Conservation (phyloP, 2,329 filamentous ascomycete species). For the Penicillium brevicompactum region DNA sequence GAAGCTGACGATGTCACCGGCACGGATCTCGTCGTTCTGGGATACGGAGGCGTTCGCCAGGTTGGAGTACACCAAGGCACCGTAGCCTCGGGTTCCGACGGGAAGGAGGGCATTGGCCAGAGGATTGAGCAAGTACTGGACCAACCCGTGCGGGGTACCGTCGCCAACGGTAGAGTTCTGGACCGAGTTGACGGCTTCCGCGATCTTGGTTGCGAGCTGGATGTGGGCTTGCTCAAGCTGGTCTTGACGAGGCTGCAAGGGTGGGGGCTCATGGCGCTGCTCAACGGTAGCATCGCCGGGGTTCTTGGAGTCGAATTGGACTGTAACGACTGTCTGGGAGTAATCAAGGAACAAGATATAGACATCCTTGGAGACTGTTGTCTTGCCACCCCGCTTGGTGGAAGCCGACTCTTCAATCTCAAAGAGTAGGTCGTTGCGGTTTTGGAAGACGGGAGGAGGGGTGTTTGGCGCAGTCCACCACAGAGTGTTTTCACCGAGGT, state of each 20-base stretch:
- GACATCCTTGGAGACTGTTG: slow-evolving; percentile 74
- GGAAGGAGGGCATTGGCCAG: slow-evolving; percentile 75
- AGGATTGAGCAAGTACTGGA: slow-evolving; percentile 77
- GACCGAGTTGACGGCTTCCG: slow-evolving; percentile 67
- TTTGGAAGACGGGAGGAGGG: slow-evolving; percentile 79
- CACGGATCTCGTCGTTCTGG: slow-evolving; percentile 88
- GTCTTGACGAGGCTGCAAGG: slow-evolving; percentile 80
- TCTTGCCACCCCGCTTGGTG: slow-evolving; percentile 69
- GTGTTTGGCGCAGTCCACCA: slow-evolving; percentile 88
- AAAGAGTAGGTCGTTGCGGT: slow-evolving; percentile 77
- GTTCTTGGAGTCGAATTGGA: slow-evolving; percentile 75
- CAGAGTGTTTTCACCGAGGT: slow-evolving; percentile 70
- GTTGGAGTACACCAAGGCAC: slow-evolving; percentile 90
- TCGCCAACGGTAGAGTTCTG: slow-evolving; percentile 83
- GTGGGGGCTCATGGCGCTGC: slow-evolving; percentile 84
- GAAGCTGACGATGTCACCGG: slow-evolving; percentile 89
- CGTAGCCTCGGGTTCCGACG: slow-evolving; percentile 85
- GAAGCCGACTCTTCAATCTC: slow-evolving; percentile 79
- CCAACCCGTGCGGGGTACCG: slow-evolving; percentile 74
- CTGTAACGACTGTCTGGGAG: slow-evolving; percentile 86
- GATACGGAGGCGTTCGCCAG: slow-evolving; percentile 90
- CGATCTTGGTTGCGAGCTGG: slow-evolving; percentile 76
- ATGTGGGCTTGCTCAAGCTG: slow-evolving; percentile 87
- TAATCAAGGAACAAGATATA: slow-evolving; percentile 95
- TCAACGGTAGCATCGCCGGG: slow-evolving; percentile 73